Base-by-base conservation (phyloP, 2,329 filamentous ascomycete species). In the Paracoccidioides brasiliensis region DNA sequence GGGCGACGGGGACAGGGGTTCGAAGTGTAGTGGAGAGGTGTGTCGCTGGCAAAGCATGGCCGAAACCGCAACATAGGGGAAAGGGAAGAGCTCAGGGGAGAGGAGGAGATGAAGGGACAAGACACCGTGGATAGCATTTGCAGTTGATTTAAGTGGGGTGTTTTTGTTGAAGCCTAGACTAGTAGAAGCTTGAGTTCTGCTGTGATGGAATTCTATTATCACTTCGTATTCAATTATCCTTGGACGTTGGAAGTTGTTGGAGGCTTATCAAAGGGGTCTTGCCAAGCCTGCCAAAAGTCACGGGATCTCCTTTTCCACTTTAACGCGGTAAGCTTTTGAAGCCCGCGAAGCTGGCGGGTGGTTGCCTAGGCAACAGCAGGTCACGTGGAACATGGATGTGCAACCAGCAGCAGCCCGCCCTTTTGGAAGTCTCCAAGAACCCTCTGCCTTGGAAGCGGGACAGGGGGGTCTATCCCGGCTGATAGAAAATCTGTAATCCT, bases 21-120 rank as follows among this genome's bases (percentile, higher is more conserved):
- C 71, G 52, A 73, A 65, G 22, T 62, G 63, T 49, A 72, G 58
- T 38, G 70, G 44, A 50, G 46, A 66, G 52, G 60, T 58, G 44
- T 65, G 60, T 59, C 64, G 67, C 59, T 15, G 50, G n/a, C 44
- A 49, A 49, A 48, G 41, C 59, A 59, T 61, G 40, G 41, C 9
- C 8, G 33, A 32, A 37, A 32, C 32, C 3, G 14, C 10, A 33
- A 32, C n/a, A 5, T 45, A 15, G 30, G 57, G 28, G 53, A 53
- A 42, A 45, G 33, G 32, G 22, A 10, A 52, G 22, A 51, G 30
- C 40, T 52, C 44, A 53, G 53, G 51, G 12, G 37, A n/a, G 45
- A 44, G 54, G 41, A 59, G 56, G 52, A 54, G 45, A 40, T 42
- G 44, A 56, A 56, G 42, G 43, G 43, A 54, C 46, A n/a, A 22